Conservation (phyloP, 1,139 yeast species). For the Scheffersomyces illinoinensis region DNA sequence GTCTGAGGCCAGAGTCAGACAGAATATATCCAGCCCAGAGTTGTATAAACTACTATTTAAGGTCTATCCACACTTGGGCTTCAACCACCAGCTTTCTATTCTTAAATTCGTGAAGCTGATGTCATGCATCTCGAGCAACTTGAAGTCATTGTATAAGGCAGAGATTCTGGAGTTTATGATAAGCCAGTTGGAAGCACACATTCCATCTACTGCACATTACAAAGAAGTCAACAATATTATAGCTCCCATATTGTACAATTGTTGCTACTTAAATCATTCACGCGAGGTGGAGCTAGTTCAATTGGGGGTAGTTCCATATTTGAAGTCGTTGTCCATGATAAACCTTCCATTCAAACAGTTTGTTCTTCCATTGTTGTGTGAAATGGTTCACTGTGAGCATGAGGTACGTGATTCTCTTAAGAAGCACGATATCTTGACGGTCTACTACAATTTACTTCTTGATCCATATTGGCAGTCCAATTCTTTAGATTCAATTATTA, state of each 20-base stretch:
- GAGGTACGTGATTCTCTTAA: constrained; percentile 39
- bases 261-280: constrained; percentile 57
- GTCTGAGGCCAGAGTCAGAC: constrained; percentile 45
- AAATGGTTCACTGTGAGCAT: constrained; percentile 53
- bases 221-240: constrained; percentile 45
- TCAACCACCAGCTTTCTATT: constrained; percentile 35
- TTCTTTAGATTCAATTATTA: constrained; percentile 58
- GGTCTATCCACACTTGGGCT: constrained; percentile 32
- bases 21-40: constrained; percentile 42
- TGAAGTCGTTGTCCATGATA: constrained; percentile 45
- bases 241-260: constrained; percentile 51
- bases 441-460: constrained; percentile 48
- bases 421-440: constrained; percentile 42
- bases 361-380: constrained; percentile 63
- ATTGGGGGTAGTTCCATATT: constrained; percentile 54
- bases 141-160: constrained; percentile 37
- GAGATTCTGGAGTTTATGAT: constrained; percentile 46
- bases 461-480: constrained; percentile 75
- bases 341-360: constrained; percentile 60
- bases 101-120: constrained; percentile 46
- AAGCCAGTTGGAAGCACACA: constrained; percentile 26
- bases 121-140: constrained; percentile 39
- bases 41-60: constrained; percentile 47
- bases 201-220: constrained; percentile 30
- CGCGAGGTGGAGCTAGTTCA: constrained; percentile 55